Evolutionary conservation across 768 basidiomycete genomes (phyloP), one percentile per base, ranked within the genome.

Genomic region (Russula virescens): DNA sequence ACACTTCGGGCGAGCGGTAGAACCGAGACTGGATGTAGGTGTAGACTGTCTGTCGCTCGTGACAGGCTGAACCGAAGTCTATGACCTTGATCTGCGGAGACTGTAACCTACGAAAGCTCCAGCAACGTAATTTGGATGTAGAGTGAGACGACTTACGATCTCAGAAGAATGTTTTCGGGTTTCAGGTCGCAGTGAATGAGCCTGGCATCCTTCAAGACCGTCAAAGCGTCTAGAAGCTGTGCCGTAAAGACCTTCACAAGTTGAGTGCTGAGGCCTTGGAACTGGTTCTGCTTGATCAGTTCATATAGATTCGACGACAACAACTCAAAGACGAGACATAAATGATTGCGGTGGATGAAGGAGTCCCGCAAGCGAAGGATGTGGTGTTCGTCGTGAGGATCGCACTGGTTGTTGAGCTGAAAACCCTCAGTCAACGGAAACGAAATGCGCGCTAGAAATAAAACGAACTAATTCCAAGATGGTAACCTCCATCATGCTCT

Each of bases 401-500:
- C 97, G 68, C 86, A 94, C 63, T 86, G 85, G 74, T 89, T 92
- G 79, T 99, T 99, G 61, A 99, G 81, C 94, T 98, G 70, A 5
- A 62, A 54, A 54, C 23, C 9, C 8, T 54, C 47, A 19, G 59
- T 50, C 25, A 40, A 65, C 40, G 38, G 10, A 21, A 26, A 23
- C 25, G 35, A 26, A 28, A 46, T n/a, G 34, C 43, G 9, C 62
- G 63, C 6, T 55, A 60, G 64, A 58, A n/a, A n/a, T 7, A 58
- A 47, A 8, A 81, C 91, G 64, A 59, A 95, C 95, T 76, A 98
- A 78, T 73, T 98, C 94, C 49, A 99, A 79, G 64, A 99, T 98
- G 1, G 94, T 97, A 28, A 98, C 96, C 75, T 99, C 97, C 97
- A 99, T 99, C 91, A 97, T 98, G 74, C 90, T 93, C 76, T 99